Percentiles rank a stretch among this genome's conserved stretches.
Conservation (phyloP, 768 basidiomycete species). For the Russula sp. region DNA sequence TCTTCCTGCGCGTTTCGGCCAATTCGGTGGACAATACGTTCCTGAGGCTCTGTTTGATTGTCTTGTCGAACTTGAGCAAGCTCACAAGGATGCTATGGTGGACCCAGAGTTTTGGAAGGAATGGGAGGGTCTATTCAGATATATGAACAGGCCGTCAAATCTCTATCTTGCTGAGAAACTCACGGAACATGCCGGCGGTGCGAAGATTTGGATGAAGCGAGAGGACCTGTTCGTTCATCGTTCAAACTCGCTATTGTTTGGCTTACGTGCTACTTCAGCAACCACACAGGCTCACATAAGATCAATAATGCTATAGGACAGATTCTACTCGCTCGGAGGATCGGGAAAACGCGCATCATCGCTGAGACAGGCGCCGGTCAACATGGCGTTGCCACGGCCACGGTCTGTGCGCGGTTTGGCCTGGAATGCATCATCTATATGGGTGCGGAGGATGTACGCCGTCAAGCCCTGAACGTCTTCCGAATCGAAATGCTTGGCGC, state of each 20-base stretch:
- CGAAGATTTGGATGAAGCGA: slow-evolving; percentile 96
- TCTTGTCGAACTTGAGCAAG: slow-evolving; percentile 81
- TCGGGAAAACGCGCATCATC: slow-evolving; percentile 96
- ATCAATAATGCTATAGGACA: slow-evolving; percentile 99
- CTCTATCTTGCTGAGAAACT: slow-evolving; percentile 88
- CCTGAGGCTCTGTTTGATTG: slow-evolving; percentile 95
- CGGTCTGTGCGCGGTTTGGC: slow-evolving; percentile 94
- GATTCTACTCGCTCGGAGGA: slow-evolving; percentile 88
- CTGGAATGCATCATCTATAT: slow-evolving; percentile 95
- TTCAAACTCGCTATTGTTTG: neutral
- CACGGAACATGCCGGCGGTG: slow-evolving; percentile 85
- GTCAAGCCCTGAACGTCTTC: slow-evolving; percentile 97
- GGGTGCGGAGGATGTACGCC: slow-evolving; percentile 94
- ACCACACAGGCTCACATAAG: slow-evolving; percentile 98
- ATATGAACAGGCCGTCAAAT: slow-evolving; percentile 92
- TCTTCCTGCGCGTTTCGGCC: slow-evolving; percentile 82
- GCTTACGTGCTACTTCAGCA: slow-evolving; percentile 38
- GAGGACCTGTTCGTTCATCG: slow-evolving; percentile 61
- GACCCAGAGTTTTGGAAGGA: slow-evolving; percentile 94
- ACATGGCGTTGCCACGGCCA: slow-evolving; percentile 98
- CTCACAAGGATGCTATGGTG: slow-evolving; percentile 76
- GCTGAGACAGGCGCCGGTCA: slow-evolving; percentile 99
- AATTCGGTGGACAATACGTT: slow-evolving; percentile 97
- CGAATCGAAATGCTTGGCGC: slow-evolving; percentile 96
- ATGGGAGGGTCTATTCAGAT: slow-evolving; percentile 77